These are phyloP conservation scores for Penicillium italicum DNA, from an alignment of 2,329 filamentous ascomycete species.

Conservation along the genomic window DNA sequence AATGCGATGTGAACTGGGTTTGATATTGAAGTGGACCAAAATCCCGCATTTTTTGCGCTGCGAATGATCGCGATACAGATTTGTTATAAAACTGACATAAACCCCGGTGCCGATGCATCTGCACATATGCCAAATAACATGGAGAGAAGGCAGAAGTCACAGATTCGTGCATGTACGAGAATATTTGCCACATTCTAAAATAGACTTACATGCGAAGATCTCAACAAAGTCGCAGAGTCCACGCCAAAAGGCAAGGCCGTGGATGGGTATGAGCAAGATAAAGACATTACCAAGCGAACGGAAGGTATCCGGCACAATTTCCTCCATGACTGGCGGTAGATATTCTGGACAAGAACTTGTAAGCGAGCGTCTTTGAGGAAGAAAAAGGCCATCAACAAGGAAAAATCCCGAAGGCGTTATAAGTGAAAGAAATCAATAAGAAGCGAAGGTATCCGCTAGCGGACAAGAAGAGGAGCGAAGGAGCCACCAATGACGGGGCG, in stretches of 20 bases:
- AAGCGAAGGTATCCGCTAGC: constrained; percentile 13
- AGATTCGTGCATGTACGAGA: neutral
- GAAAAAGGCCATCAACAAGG: neutral
- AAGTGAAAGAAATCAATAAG: constrained; percentile 18
- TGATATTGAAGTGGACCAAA: neutral
- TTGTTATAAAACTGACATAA: neutral
- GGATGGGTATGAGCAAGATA: constrained; percentile 2
- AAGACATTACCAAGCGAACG: neutral
- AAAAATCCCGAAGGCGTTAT: neutral
- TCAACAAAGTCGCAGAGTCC: neutral
- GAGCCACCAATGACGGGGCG: constrained; percentile 52
- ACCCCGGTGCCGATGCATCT: neutral
- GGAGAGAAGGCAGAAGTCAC: neutral
- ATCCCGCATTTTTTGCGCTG: neutral
- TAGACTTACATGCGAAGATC: neutral
- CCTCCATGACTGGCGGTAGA: neutral
- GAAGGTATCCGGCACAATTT: neutral
- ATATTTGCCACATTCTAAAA: neutral
- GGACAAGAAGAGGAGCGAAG: constrained; percentile 45
- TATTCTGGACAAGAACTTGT: neutral
- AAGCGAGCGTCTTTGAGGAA: neutral
- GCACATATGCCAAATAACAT: neutral
- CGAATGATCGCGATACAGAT: neutral
- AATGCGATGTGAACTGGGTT: neutral
- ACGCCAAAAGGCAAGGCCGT: neutral